A percentile compares a stretch with the other conserved stretches of the same genome.
phyloP scores from a whole-genome alignment of 805 yeast species.

The Ascoidea tarda region DNA sequence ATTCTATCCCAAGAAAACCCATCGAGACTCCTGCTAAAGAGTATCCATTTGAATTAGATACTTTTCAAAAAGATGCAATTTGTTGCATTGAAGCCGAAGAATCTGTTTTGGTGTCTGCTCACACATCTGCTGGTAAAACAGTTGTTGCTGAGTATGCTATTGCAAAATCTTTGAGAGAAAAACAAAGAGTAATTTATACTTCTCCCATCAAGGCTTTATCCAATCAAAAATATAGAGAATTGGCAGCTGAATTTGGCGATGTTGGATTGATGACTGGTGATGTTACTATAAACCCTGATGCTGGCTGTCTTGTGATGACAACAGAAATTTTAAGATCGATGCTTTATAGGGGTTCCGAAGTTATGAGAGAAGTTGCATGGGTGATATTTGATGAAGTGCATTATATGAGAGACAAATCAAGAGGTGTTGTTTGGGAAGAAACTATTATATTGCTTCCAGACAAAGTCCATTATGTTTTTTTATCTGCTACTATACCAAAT shows the following conservation, averaged over 20 bases:
- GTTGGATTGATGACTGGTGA: constrained; percentile 99
- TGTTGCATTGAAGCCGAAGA: constrained; percentile 93
- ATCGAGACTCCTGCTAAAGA: constrained; percentile 42
- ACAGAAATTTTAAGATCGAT: constrained; percentile 94
- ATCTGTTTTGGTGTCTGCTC: constrained; percentile 93
- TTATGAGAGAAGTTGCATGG: constrained; percentile 98
- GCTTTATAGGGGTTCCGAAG: constrained; percentile 95
- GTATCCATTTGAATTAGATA: constrained; percentile 88
- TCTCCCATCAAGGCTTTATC: constrained; percentile 93
- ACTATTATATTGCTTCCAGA: constrained; percentile 92
- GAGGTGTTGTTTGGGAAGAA: constrained; percentile 99
- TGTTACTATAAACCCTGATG: constrained; percentile 96
- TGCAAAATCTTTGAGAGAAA: constrained; percentile 83
- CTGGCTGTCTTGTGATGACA: constrained; percentile 97
- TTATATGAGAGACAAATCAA: constrained; percentile 93
- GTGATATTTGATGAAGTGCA: constrained; percentile 97
- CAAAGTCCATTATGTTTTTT: constrained; percentile 83
- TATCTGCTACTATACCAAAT: constrained; percentile 95
- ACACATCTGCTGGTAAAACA: constrained; percentile 94
- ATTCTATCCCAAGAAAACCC: background rate
- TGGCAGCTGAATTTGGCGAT: constrained; percentile 86
- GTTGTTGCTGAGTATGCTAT: constrained; percentile 96
- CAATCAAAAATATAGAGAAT: constrained; percentile 87
- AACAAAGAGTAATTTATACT: constrained; percentile 89
- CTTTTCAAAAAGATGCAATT: constrained; percentile 93